Percentiles rank a stretch among this genome's conserved stretches.
Conservation (phyloP, 768 basidiomycete genomes). For the Clavulina sp. region DNA sequence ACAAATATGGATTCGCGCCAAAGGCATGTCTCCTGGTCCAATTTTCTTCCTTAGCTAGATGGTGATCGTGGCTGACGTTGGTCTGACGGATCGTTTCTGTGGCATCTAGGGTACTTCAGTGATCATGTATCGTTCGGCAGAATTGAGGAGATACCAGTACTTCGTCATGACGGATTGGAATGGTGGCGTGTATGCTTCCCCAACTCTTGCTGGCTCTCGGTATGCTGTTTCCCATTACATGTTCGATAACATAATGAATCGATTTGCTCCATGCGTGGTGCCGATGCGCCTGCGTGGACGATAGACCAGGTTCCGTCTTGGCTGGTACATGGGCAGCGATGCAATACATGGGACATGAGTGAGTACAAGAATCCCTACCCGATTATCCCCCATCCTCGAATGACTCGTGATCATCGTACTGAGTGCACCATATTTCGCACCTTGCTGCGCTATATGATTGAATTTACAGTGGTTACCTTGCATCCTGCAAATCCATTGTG, state of each 20-base stretch:
- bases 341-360: slow-evolving; percentile 83
- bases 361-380: slow-evolving; percentile 4
- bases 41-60: not conserved
- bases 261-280: not conserved
- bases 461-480: slow-evolving; percentile 59
- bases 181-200: slow-evolving; percentile 82
- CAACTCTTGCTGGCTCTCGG: slow-evolving; percentile 81
- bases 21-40: slow-evolving; percentile 27
- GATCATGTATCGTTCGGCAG: slow-evolving; percentile 77
- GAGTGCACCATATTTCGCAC: not conserved
- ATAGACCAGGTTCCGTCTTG: slow-evolving; percentile 76
- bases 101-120: slow-evolving; percentile 78
- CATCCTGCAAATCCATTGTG: slow-evolving; percentile 73
- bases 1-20: slow-evolving; percentile 93
- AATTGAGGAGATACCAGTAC: slow-evolving; percentile 68
- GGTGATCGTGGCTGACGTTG: not conserved
- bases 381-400: slow-evolving; percentile 3
- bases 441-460: too few relatives aligned
- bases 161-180: slow-evolving; percentile 70
- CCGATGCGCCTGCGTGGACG: not conserved
- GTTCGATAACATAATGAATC: not conserved
- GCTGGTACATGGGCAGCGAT: slow-evolving; percentile 96
- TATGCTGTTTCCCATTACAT: slow-evolving; percentile 17
- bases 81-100: too few relatives aligned
- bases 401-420: not conserved